Evolutionary conservation across 768 basidiomycete genomes (phyloP), one percentile per base, ranked within the genome.

Genomic region (Serpula lacrymans): DNA sequence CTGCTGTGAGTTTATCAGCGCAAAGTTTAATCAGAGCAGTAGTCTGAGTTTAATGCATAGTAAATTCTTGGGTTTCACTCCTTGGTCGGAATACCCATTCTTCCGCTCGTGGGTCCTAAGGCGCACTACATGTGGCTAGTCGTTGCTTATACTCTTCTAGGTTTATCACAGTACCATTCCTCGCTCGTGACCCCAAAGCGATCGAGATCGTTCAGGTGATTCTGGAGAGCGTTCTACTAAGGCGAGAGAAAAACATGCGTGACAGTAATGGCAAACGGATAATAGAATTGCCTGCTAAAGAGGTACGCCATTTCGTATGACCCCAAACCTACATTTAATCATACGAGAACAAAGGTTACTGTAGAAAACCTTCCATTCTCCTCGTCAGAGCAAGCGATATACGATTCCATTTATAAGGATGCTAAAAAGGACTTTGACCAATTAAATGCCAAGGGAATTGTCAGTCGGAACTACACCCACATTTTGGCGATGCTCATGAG

Each of bases 151-250:
- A 9, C 5, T 32, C 3, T 45, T 26, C 20, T 44, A 91, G 88
- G 16, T 93, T 95, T 54, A 88, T 96, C 44, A 94, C 88, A 0
- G 63, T 92, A 3, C 95, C 95, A 7, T 98, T 97, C 68, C 73
- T 94, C 40, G 85, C 84, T 32, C 84, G 82, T 26, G 94, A 97
- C 59, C 81, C 88, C 0, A 93, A 92, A 55, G 94, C 91, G 0
- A 85, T 97, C 34, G 91, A 95, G 53, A 84, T 97, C 31, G 92
- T 97, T 0, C 94, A 97, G 63, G 86, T 93, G 42, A 93, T 97
- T 45, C 71, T 97, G 13, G 91, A 95, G 59, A 89, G 81, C 25
- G 75, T 90, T 35, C 68, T 98, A 5, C 69, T 98, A 6, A 77
- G 95, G 11, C 77, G 95, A 47, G 94, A 97, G 62, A 98, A 98